Evolutionary conservation across 1,139 yeast species (phyloP), one percentile per base, ranked within the genome.

Genomic region (Chernovozyma aurita): DNA sequence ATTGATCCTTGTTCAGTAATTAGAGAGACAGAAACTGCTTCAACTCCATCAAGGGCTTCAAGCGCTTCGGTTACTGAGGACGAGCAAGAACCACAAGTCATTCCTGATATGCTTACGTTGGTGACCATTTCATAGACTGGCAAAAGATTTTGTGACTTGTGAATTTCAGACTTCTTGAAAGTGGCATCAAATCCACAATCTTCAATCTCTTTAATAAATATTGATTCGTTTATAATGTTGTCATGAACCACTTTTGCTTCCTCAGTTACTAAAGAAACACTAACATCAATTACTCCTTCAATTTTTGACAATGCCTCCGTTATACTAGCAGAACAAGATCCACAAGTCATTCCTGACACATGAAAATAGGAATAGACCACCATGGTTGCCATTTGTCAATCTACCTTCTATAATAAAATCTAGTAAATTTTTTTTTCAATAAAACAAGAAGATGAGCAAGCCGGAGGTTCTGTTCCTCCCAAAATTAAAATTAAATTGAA

Each of bases 81-180:
- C 25, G 64, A 52, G 38, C 73, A 68, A 3, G 73, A 57, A 6
- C 70, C 73, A 47, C 74, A 68, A 2, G 66, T 61, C 62, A 67
- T 55, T 3, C 72, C 74, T 5, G 42, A 33, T 6, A 58, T 46
- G 27, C 44, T 41, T 31, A 47, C 40, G 6, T 32, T 35, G 15
- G 52, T 18, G 15, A 30, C 18, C 4, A 27, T 5, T 17, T 9
- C 9, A 3, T 11, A 18, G 21, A 11, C 32, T 12, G 18, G 13
- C 37, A 27, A 8, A 39, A 34, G 11, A 30, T 32, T 6, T 12
- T n/a, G 15, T 16, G n/a, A 8, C 21, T 18, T 12, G 26, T 14
- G 17, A 35, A 15, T 15, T 11, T 32, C 36, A 4, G 47, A 40
- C 6, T 37, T 34, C 13, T 48, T 38, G 9, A 53, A 32, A 14